A percentile compares a stretch with the other conserved stretches of the same genome.
Evolutionary conservation across 2,329 filamentous ascomycete species (phyloP).

Genomic region (Aspergillus unguis): DNA sequence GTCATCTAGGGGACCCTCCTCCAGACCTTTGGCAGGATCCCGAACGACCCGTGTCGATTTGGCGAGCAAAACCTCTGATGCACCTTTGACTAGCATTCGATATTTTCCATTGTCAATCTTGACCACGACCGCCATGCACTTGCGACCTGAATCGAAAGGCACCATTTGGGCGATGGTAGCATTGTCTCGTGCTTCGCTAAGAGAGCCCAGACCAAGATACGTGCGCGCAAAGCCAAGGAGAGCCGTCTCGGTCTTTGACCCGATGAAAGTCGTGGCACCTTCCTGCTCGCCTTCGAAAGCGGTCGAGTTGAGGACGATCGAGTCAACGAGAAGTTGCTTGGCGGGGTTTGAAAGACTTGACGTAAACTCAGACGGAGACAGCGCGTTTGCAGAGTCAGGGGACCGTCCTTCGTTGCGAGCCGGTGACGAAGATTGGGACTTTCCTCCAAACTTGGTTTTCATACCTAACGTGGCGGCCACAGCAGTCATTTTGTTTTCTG

Average conservation of each 20-base stretch:
- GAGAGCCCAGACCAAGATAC: conserved; percentile 60
- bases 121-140: conserved; percentile 67
- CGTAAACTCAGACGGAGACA: conserved; percentile 55
- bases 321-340: conserved; percentile 59
- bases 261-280: conserved; percentile 61
- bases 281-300: conserved; percentile 65
- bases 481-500: conserved; percentile 62
- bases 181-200: conserved; percentile 62
- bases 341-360: conserved; percentile 50
- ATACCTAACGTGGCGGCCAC: conserved; percentile 56
- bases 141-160: conserved; percentile 62
- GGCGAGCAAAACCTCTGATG: conserved; percentile 49
- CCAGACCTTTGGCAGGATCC: conserved; percentile 58
- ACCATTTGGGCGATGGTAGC: conserved; percentile 53
- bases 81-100: conserved; percentile 55
- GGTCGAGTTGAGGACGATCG: conserved; percentile 66
- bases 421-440: conserved; percentile 26
- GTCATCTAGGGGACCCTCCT: conserved; percentile 51
- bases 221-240: conserved; percentile 67
- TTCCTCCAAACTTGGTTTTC: conserved; percentile 43
- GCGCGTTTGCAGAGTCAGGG: conserved; percentile 38
- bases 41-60: conserved; percentile 53
- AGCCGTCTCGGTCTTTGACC: conserved; percentile 75
- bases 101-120: conserved; percentile 55
- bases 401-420: conserved; percentile 24